A percentile compares a stretch with the other conserved stretches of the same genome.
Evolutionary conservation across 2,329 filamentous ascomycete species (phyloP).

Genomic region (Calonectria fujianensis): DNA sequence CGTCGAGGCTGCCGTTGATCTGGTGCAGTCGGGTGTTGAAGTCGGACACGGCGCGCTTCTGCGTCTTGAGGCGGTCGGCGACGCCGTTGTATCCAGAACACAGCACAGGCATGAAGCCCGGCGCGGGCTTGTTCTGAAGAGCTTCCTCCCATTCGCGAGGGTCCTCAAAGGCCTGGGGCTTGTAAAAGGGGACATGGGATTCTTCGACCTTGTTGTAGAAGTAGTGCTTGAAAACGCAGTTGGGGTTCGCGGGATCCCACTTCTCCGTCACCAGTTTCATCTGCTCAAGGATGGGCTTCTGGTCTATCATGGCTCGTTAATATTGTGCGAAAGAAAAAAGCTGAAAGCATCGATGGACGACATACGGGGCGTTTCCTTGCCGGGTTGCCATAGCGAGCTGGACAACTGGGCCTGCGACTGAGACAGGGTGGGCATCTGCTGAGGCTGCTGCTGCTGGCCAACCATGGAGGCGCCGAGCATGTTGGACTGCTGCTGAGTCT

Average conservation of each 20-base stretch:
- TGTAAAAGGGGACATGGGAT: conserved; percentile 84
- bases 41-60: conserved; percentile 80
- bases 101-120: conserved; percentile 85
- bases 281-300: conserved; percentile 85
- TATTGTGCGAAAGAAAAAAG: conserved; percentile 21
- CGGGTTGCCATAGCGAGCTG: conserved; percentile 72
- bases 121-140: conserved; percentile 84
- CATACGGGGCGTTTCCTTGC: conserved; percentile 70
- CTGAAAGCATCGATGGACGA: conserved; percentile 24
- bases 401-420: conserved; percentile 69
- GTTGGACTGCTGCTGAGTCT: conserved; percentile 62
- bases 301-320: conserved; percentile 60
- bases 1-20: conserved; percentile 84
- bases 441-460: conserved; percentile 62
- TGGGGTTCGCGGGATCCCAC: conserved; percentile 81
- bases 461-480: conserved; percentile 57
- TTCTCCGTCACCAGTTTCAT: conserved; percentile 82
- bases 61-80: conserved; percentile 82
- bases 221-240: conserved; percentile 87
- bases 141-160: conserved; percentile 90
- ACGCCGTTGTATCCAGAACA: conserved; percentile 84
- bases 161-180: conserved; percentile 81
- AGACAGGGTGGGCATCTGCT: conserved; percentile 65
- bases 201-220: conserved; percentile 91
- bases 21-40: conserved; percentile 85